phyloP scores from a whole-genome alignment of 2,329 filamentous ascomycete species.

The Grosmannia clavigera region DNA sequence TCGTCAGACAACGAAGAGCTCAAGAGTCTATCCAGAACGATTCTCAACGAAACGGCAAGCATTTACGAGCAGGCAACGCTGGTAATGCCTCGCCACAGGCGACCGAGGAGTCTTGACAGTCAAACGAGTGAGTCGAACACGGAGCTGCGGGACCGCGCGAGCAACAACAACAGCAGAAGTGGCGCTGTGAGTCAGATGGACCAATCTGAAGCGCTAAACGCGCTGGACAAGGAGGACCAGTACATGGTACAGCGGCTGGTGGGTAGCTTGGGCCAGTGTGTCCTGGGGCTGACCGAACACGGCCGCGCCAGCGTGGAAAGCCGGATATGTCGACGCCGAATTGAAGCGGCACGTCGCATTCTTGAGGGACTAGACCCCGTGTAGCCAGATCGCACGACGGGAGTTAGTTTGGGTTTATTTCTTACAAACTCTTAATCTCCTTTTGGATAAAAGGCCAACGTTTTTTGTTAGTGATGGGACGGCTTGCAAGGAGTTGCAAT shows the following conservation, averaged over 20 bases:
- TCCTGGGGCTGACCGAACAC: slow-evolving; percentile 43
- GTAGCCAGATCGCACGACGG: background rate
- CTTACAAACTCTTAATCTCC: no score
- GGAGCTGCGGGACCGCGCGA: background rate
- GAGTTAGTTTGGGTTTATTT: no score
- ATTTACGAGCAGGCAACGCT: slow-evolving; percentile 21
- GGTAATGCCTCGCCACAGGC: background rate
- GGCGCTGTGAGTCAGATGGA: background rate
- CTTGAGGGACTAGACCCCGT: slow-evolving; percentile 52
- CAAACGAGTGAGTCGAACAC: slow-evolving; percentile 2
- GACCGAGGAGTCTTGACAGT: slow-evolving; percentile 12
- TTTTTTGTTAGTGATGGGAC: background rate
- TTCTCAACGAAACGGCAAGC: slow-evolving; percentile 36
- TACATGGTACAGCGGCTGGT: slow-evolving; percentile 47
- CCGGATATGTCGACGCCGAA: slow-evolving; percentile 52
- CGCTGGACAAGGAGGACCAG: slow-evolving; percentile 43
- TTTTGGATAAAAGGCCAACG: no score
- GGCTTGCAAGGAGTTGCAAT: no score
- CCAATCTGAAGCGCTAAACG: slow-evolving; percentile 26
- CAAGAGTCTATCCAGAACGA: slow-evolving; percentile 32
- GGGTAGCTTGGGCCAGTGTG: slow-evolving; percentile 46
- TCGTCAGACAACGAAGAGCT: slow-evolving; percentile 31
- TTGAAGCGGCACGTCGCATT: slow-evolving; percentile 62
- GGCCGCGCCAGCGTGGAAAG: slow-evolving; percentile 43
- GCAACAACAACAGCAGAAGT: background rate